Conservation (phyloP, 2,329 filamentous ascomycete species). For the Hymenoscyphus fructigenus region DNA sequence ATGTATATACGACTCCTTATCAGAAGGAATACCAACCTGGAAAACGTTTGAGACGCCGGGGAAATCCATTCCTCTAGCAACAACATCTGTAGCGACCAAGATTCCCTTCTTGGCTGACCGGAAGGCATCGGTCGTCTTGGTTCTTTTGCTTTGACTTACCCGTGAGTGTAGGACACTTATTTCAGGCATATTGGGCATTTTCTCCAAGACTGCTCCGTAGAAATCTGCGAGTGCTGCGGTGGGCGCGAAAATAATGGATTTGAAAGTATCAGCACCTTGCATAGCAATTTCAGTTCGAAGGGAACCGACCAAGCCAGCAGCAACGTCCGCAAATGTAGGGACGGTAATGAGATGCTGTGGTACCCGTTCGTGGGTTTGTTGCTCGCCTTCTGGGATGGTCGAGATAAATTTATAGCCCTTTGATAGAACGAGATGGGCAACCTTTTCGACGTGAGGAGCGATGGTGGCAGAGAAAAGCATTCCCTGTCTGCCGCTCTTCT, state of each 20-base stretch:
- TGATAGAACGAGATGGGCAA: constrained; percentile 78
- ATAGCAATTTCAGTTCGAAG: constrained; percentile 57
- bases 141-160: constrained; percentile 69
- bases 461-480: constrained; percentile 96
- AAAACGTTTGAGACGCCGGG: constrained; percentile 78
- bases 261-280: constrained; percentile 60
- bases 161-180: constrained; percentile 68
- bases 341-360: constrained; percentile 74
- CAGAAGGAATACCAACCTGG: constrained; percentile 64
- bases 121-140: constrained; percentile 70
- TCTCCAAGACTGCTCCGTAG: constrained; percentile 54
- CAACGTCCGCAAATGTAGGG: constrained; percentile 69
- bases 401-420: constrained; percentile 84
- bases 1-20: constrained; percentile 73
- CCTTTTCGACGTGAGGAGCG: constrained; percentile 73
- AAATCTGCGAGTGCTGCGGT: constrained; percentile 73
- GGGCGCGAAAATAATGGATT: constrained; percentile 92
- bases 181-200: constrained; percentile 32
- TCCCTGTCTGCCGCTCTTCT: constrained; percentile 73
- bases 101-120: constrained; percentile 60
- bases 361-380: constrained; percentile 79
- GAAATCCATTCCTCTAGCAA: constrained; percentile 81
- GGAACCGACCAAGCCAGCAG: constrained; percentile 77
- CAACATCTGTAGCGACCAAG: constrained; percentile 77
- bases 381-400: constrained; percentile 80